A percentile compares a stretch with the other conserved stretches of the same genome.
These are phyloP conservation scores for Allomyces javanicus DNA, from an alignment of 192 early-diverging fungal genomes.

Conservation along the genomic window DNA sequence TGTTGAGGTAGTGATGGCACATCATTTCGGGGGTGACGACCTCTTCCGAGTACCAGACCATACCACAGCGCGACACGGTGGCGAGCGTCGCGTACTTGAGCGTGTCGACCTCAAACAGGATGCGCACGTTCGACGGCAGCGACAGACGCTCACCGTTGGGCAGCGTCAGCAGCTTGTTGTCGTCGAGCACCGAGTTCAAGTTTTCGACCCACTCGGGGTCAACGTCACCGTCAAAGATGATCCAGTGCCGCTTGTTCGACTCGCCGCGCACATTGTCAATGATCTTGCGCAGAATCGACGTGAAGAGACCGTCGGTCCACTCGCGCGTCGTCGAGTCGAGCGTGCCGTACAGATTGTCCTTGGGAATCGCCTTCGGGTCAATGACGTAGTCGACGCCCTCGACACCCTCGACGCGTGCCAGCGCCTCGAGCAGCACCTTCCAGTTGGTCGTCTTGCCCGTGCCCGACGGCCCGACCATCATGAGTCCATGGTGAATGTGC, in stretches of 20 bases:
- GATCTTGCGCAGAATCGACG: constrained; percentile 89
- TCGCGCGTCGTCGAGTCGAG: constrained; percentile 95
- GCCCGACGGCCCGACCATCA: constrained; percentile 98
- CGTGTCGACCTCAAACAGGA: constrained; percentile 99
- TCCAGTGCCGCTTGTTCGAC: constrained; percentile 86
- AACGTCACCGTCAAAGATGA: constrained; percentile 98
- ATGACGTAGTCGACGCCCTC: constrained; percentile 89
- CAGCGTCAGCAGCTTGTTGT: constrained; percentile 89
- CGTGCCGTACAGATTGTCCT: constrained; percentile 90
- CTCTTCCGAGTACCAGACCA: constrained; percentile 98
- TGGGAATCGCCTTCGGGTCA: constrained; percentile 94
- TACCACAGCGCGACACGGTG: constrained; percentile 96
- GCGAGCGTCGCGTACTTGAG: constrained; percentile 92
- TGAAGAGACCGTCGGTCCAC: constrained; percentile 99
- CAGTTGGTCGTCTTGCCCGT: constrained; percentile 90
- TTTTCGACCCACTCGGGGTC: constrained; percentile 99
- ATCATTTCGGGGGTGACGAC: constrained; percentile 64
- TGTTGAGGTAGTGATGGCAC: constrained; percentile 62
- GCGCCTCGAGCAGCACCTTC: constrained; percentile 73
- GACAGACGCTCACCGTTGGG: constrained; percentile 96
- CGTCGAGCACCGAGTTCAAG: constrained; percentile 88
- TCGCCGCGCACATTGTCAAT: constrained; percentile 97
- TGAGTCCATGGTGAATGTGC: constrained; percentile 92
- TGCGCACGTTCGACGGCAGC: constrained; percentile 84
- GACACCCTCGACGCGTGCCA: constrained; percentile 69